Conservation (phyloP, 163 green algal species). For the Chloroidium sp. region DNA sequence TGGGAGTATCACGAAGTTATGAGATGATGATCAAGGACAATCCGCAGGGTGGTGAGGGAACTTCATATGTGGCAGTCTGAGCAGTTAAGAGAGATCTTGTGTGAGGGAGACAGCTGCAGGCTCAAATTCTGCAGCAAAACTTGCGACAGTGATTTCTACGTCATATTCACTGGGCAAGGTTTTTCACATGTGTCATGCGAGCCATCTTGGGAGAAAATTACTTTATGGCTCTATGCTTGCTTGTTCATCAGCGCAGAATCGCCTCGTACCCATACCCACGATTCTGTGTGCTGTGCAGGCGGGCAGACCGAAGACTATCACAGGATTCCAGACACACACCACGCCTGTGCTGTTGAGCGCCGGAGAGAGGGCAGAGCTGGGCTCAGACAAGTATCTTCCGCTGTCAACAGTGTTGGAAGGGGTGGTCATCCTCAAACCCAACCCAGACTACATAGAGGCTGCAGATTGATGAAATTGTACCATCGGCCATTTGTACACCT, state of each 20-base stretch:
- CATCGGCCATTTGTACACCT: not conserved
- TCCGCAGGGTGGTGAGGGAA: too few relatives aligned
- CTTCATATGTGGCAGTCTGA: too few relatives aligned
- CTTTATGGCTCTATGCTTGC: too few relatives aligned
- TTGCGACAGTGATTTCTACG: too few relatives aligned
- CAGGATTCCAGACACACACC: conserved; percentile 95
- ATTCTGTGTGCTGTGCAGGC: conserved; percentile 46
- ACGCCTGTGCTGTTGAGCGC: conserved; percentile 91
- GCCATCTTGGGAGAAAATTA: too few relatives aligned
- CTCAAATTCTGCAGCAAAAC: too few relatives aligned
- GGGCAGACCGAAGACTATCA: conserved; percentile 95
- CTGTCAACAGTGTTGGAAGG: conserved; percentile 79
- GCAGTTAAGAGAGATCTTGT: too few relatives aligned
- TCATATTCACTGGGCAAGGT: not conserved
- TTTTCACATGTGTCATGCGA: not conserved
- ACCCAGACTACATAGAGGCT: conserved; percentile 87
- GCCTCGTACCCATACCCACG: too few relatives aligned
- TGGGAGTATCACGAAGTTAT: too few relatives aligned
- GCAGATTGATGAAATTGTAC: conserved; percentile 6
- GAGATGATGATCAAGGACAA: too few relatives aligned
- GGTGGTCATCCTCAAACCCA: conserved; percentile 86
- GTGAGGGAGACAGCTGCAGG: too few relatives aligned
- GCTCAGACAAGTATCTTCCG: conserved; percentile 91
- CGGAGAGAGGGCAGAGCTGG: conserved; percentile 92
- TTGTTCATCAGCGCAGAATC: too few relatives aligned